These are phyloP conservation scores for Malus hybrid DNA, from an alignment of 331 rosid species.

Conservation along the genomic window DNA sequence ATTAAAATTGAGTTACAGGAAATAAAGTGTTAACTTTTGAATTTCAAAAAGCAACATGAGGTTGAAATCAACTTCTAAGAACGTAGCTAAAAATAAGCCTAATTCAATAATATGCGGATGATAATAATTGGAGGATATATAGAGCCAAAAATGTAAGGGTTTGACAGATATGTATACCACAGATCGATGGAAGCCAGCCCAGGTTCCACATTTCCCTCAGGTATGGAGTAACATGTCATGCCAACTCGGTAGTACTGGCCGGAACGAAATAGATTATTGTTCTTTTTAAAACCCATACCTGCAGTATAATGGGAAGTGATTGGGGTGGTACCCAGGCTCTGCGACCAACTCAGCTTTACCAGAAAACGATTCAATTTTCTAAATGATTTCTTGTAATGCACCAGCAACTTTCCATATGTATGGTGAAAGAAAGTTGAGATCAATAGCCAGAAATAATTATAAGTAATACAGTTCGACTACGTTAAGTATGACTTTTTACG, in stretches of 20 bases:
- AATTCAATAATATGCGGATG: no score
- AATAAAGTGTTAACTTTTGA: no score
- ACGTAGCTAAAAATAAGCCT: no score
- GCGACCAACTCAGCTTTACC: background rate
- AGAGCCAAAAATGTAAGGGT: background rate
- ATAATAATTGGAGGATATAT: no score
- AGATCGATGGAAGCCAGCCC: background rate
- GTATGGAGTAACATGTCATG: conserved; percentile 9
- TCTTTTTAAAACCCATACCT: background rate
- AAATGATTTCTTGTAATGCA: background rate
- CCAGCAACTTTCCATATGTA: background rate
- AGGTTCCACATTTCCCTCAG: background rate
- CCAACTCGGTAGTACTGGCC: background rate
- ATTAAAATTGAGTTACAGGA: no score
- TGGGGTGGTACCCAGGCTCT: background rate
- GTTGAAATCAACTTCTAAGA: no score
- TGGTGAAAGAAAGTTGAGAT: no score
- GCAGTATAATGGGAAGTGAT: background rate
- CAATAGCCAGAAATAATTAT: no score
- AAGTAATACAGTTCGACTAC: no score
- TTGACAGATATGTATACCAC: background rate
- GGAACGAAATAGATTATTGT: background rate
- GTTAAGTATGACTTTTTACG: no score
- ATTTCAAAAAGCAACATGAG: no score
- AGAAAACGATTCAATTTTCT: background rate